These are phyloP conservation scores for Porphyrellus cyaneotinctus DNA, from an alignment of 768 basidiomycete species.

Conservation along the genomic window DNA sequence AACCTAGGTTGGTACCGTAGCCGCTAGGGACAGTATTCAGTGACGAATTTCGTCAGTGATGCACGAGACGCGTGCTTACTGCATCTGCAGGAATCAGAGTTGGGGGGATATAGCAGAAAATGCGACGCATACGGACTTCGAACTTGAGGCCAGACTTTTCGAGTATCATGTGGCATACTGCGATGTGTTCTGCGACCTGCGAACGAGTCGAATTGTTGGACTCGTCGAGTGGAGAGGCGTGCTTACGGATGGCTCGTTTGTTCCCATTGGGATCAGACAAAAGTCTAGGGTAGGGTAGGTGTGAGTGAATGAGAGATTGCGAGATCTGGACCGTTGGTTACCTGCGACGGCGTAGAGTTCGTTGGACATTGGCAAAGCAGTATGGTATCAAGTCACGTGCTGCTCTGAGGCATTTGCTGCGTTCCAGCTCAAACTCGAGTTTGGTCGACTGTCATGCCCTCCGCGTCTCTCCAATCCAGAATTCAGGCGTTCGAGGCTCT, in stretches of 20 bases:
- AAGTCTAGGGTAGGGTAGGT: slow-evolving; percentile 52
- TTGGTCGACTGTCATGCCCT: slow-evolving; percentile 34
- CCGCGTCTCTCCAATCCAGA: slow-evolving; percentile 50
- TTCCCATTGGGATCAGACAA: slow-evolving; percentile 85
- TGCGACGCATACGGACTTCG: slow-evolving; percentile 47
- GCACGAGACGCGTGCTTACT: slow-evolving; percentile 27
- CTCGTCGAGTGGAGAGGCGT: slow-evolving; percentile 1
- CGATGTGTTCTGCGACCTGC: slow-evolving; percentile 73
- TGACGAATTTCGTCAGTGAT: slow-evolving; percentile 32
- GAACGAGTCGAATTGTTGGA: neutral
- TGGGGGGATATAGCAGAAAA: neutral
- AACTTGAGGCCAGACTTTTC: slow-evolving; percentile 80
- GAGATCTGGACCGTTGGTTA: slow-evolving; percentile 19
- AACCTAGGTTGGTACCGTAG: slow-evolving; percentile 88
- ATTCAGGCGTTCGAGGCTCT: slow-evolving; percentile 65
- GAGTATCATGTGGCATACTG: slow-evolving; percentile 79
- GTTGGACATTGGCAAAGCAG: slow-evolving; percentile 11
- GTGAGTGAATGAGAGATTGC: neutral
- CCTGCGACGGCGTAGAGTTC: slow-evolving; percentile 81
- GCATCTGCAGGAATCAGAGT: slow-evolving; percentile 28
- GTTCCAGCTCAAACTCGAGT: too few species aligned
- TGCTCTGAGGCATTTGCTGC: too few species aligned
- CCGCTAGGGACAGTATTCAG: slow-evolving; percentile 46
- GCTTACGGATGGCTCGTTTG: slow-evolving; percentile 63
- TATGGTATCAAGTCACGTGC: neutral